Conservation (phyloP, 2,329 filamentous ascomycete genomes). For the Diaporthe ilicicola region DNA sequence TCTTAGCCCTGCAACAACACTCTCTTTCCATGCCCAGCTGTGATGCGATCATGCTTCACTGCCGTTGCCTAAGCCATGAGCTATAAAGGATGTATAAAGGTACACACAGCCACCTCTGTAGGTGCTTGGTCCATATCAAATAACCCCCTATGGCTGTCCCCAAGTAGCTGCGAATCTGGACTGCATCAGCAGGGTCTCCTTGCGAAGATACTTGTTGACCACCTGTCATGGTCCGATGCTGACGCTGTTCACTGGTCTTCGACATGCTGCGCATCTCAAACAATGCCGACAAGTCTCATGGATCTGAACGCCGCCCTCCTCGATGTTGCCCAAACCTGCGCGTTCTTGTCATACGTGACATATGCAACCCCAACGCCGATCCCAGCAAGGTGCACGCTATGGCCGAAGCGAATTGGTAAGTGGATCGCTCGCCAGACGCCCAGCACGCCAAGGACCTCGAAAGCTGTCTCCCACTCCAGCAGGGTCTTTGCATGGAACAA, state of each 20-base stretch:
- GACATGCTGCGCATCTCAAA: not conserved
- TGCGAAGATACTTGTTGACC: not conserved
- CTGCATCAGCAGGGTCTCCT: not conserved
- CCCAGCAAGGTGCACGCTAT: constrained; percentile 38
- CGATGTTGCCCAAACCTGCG: constrained; percentile 35
- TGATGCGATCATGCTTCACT: not conserved
- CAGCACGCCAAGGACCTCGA: constrained; percentile 39
- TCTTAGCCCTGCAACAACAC: not conserved
- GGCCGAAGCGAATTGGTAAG: constrained; percentile 29
- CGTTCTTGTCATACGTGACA: constrained; percentile 34
- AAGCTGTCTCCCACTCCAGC: constrained; percentile 30
- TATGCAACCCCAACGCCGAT: constrained; percentile 38
- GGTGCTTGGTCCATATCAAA: not conserved
- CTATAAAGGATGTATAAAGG: no score
- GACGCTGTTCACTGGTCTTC: not conserved
- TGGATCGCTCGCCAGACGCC: constrained; percentile 35
- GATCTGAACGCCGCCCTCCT: constrained; percentile 33
- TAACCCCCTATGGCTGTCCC: no score
- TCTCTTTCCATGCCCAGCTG: not conserved
- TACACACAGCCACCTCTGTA: not conserved
- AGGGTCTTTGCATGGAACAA: constrained; percentile 36
- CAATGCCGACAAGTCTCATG: constrained; percentile 16
- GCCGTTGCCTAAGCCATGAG: not conserved
- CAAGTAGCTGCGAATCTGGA: not conserved
- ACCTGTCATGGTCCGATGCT: not conserved